Conservation (phyloP, 2,329 filamentous ascomycete species). For the Zymoseptoria crescenta region DNA sequence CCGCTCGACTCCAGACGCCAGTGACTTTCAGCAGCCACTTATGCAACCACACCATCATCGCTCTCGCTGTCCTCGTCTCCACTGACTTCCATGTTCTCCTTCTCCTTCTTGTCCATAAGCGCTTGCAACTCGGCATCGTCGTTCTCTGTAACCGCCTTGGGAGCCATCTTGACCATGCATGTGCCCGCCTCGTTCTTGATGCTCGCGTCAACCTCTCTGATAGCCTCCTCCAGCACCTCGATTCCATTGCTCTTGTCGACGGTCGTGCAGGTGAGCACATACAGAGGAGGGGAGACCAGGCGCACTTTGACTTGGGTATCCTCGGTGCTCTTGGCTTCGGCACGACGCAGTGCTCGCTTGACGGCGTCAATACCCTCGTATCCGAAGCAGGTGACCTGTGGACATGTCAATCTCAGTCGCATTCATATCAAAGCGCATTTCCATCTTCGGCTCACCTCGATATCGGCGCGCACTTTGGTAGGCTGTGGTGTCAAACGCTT, state of each 20-base stretch:
- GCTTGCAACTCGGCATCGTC: constrained; percentile 96
- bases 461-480: constrained; percentile 97
- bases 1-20: constrained; percentile 11
- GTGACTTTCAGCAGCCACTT: constrained; percentile 10
- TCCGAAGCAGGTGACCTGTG: constrained; percentile 62
- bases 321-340: constrained; percentile 84
- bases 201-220: constrained; percentile 72
- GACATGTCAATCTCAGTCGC: constrained; percentile 1
- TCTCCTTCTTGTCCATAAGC: constrained; percentile 97
- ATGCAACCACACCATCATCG: constrained; percentile 63
- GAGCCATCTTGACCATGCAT: constrained; percentile 92
- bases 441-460: constrained; percentile 51
- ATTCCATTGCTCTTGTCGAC: constrained; percentile 89
- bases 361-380: constrained; percentile 98
- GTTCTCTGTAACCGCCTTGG: constrained; percentile 97
- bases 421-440: background rate
- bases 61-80: constrained; percentile 95
- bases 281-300: constrained; percentile 93
- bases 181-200: constrained; percentile 66
- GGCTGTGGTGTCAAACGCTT: constrained; percentile 96
- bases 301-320: constrained; percentile 97
- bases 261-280: constrained; percentile 91
- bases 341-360: constrained; percentile 82
- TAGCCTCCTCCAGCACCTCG: constrained; percentile 75
- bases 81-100: constrained; percentile 95